Base-by-base conservation (phyloP, 441 rosid species). In the Mallotus repandus region DNA sequence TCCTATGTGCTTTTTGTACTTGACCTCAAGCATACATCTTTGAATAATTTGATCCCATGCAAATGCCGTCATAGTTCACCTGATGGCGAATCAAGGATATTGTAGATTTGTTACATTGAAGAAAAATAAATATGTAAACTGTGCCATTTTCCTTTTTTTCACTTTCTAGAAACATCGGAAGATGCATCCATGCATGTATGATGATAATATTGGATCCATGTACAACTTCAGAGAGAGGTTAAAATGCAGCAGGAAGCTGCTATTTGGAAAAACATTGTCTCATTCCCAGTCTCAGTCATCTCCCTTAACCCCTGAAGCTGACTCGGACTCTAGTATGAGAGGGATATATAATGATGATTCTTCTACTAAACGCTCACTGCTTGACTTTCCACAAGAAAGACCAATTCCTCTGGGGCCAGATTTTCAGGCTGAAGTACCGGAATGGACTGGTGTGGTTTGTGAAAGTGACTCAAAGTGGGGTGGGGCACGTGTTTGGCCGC, bases 131-230 rank as follows among this genome's bases (percentile, higher is more conserved):
- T 19, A 63, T 68, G 19, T n/a, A 54, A 54, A 76, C 14, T 22
- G 13, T 64, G 62, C 29, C 48, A 21, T 63, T 19, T 32, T 69
- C 32, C 38, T 78, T 43, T 74, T 29, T 77, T 56, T 15, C 65
- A 16, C 78, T 75, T 69, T 81, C 77, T 83, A 91, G 97, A 91
- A 84, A 84, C 69, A 80, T 70, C 89, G 83, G 86, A 90, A 75
- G 90, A 89, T 86, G 96, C 97, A 87, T 77, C 99, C 97, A 6
- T 81, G 78, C 69, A 69, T 88, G 85, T 93, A 93, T 71, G 97
- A 89, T 9, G 95, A 88, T 84, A 83, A 85, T 46, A 69, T 66
- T 83, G 95, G 89, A 77, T 68, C 86, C 58, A 78, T 72, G 62
- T 96, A 96, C 86, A 90, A 93, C 74, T 83, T 93, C 72, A 86